Base-by-base conservation (phyloP, 2,329 filamentous ascomycete species). In the Sporothrix mexicana region DNA sequence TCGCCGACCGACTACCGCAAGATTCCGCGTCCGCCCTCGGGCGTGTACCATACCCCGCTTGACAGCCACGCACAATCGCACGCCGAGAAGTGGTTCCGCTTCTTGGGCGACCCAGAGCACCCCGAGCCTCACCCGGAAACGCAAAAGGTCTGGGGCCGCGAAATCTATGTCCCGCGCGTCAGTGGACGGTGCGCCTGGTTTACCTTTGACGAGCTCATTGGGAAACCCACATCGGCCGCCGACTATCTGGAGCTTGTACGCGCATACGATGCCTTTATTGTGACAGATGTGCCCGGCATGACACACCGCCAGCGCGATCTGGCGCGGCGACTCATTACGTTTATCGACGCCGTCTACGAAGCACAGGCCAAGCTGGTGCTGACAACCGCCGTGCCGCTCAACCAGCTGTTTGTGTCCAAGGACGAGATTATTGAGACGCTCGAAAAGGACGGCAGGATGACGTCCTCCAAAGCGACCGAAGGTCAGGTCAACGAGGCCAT, bases 1-100 rank as follows among this genome's bases (percentile, higher is more conserved):
- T 97, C 94, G 1, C 91, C 92, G 4, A 99, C 95, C 51, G 96
- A 99, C 82, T 99, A 99, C 84, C 93, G 96, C 78, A 98, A 98
- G 82, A 97, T 99, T 72, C 94, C 95, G 0, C 90, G 96, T 0
- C 96, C 96, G 2, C 92, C 95, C 0, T 97, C 94, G 0, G 95
- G 93, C 51, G 96, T 99, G 20, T 99, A 98, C 82, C 93, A 98
- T 84, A 91, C 94, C 73, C 93, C 94, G 0, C 89, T 98, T 1
- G 94, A 95, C 80, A 86, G 86, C 9, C 90, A 92, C 69, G 95
- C 96, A 3, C 81, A 87, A 12, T 89, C 89, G 0, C 96, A 99
- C 80, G 93, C 94, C 17, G 90, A 97, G 77, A 95, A 95, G 81
- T 99, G 96, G 96, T 98, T 98, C 84, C 89, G 90, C 72, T 98